Conservation (phyloP, 352 stramenopile genomes). For the Pythium rishiriense region DNA sequence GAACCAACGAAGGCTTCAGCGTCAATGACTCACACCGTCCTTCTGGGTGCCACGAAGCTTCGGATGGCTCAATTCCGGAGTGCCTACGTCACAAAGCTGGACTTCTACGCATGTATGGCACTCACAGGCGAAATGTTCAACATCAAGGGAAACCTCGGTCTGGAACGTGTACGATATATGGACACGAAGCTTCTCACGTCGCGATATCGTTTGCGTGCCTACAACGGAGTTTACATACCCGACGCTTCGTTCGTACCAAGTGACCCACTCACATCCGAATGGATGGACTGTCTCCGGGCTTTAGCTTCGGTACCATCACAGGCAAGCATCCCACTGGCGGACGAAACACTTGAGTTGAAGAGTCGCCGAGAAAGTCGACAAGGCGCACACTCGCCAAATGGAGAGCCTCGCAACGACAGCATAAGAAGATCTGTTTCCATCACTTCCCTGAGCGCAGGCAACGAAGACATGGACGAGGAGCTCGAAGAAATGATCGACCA, state of each 20-base stretch:
- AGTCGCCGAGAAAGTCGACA: not conserved
- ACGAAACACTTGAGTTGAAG: not conserved
- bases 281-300: constrained; percentile 76
- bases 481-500: constrained; percentile 72
- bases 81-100: constrained; percentile 82
- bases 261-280: constrained; percentile 71
- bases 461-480: constrained; percentile 71
- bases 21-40: constrained; percentile 38
- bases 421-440: constrained; percentile 29
- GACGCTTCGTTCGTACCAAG: constrained; percentile 63
- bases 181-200: constrained; percentile 65
- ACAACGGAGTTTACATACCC: constrained; percentile 72
- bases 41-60: constrained; percentile 74
- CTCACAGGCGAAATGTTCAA: constrained; percentile 81
- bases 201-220: constrained; percentile 59
- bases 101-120: constrained; percentile 84
- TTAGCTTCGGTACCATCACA: constrained; percentile 12
- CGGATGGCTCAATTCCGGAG: constrained; percentile 80
- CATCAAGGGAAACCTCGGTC: constrained; percentile 79
- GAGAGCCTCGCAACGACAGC: not conserved
- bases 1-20: not conserved
- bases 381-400: not conserved
- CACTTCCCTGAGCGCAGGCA: constrained; percentile 40
- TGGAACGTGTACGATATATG: constrained; percentile 75
- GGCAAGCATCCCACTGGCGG: not conserved